Evolutionary conservation across 345 rosid genomes (phyloP), one percentile per base, ranked within the genome.

Genomic region (Acer negundo): DNA sequence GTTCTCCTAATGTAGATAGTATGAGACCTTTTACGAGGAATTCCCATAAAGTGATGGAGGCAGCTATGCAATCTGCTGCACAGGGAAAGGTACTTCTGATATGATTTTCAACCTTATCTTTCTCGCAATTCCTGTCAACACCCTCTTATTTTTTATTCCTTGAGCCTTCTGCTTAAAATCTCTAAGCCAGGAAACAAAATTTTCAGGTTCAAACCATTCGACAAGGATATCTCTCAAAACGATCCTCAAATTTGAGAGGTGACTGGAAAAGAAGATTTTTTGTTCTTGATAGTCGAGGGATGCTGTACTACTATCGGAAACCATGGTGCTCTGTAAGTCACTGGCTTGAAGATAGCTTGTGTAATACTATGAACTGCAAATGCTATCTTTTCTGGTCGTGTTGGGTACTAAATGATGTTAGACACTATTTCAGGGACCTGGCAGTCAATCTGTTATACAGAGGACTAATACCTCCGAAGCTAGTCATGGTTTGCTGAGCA

Each of bases 211-310:
- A 90, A 87, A 90, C 92, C 58, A 90, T 92, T 70, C 86, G 93
- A 68, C 94, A 92, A 83, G 97, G 97, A 26, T 92, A 90, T 83
- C 84, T 92, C 17, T 89, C 97, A 38, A 92, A 92, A 82, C 90
- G 97, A 78, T 92, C 97, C n/a, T 90, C 94, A 75, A 92, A 90
- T 82, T 77, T 92, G 84, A 89, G 97, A 78, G 94, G 89, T 73
- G 91, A 90, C 69, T 92, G 97, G 94, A 92, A 92, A 80, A 87
- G 97, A 83, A 87, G 97, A 74, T 92, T 84, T 83, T 92, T 92
- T 85, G 89, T 92, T 64, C 94, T 92, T 73, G 97, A 92, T 80
- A 92, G 91, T 80, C 88, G 93, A 67, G 97, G 97, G 79, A 85
- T 90, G 92, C 82, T 92, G 74, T 92, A 92, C 73, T 92, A 92